A percentile compares a stretch with the other conserved stretches of the same genome.
Evolutionary conservation across 1,284 basidiomycete species (phyloP).

Genomic region (Ceratorhiza oryzae-sativae): DNA sequence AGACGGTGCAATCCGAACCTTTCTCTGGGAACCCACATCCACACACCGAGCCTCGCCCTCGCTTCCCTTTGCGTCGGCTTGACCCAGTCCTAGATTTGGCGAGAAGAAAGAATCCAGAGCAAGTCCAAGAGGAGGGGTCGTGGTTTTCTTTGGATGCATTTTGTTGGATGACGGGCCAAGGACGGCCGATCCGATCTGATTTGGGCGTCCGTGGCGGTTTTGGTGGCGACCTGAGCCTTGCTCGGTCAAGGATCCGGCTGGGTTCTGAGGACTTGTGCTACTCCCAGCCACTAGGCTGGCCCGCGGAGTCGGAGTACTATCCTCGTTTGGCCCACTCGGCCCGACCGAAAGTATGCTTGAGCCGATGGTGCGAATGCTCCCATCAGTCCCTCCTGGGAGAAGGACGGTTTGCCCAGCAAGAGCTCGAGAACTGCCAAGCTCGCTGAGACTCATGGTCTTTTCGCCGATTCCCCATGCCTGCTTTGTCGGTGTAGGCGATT

Average conservation of each 20-base stretch:
- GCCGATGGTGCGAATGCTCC: neutral
- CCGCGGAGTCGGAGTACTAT: neutral
- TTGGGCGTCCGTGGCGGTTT: slow-evolving; percentile 9
- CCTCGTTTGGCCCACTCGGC: neutral
- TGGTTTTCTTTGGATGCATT: neutral
- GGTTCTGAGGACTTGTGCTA: neutral
- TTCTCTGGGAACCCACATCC: slow-evolving; percentile 13
- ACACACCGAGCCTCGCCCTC: neutral
- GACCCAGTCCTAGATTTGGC: neutral
- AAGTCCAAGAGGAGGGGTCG: neutral
- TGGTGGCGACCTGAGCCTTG: neutral
- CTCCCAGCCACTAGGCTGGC: neutral
- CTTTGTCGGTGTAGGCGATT: slow-evolving; percentile 15
- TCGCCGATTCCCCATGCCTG: neutral
- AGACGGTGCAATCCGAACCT: slow-evolving; percentile 12
- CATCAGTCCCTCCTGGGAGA: too few relatives aligned
- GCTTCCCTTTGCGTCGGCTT: neutral
- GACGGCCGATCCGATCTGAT: slow-evolving; percentile 22
- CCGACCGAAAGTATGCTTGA: neutral
- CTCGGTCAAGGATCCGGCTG: neutral
- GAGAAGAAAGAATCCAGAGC: slow-evolving; percentile 37
- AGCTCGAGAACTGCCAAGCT: neutral
- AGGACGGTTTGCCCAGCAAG: neutral
- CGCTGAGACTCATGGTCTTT: slow-evolving; percentile 27
- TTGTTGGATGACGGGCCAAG: neutral